Base-by-base conservation (phyloP, 768 basidiomycete species). In the Auricularia sp. region DNA sequence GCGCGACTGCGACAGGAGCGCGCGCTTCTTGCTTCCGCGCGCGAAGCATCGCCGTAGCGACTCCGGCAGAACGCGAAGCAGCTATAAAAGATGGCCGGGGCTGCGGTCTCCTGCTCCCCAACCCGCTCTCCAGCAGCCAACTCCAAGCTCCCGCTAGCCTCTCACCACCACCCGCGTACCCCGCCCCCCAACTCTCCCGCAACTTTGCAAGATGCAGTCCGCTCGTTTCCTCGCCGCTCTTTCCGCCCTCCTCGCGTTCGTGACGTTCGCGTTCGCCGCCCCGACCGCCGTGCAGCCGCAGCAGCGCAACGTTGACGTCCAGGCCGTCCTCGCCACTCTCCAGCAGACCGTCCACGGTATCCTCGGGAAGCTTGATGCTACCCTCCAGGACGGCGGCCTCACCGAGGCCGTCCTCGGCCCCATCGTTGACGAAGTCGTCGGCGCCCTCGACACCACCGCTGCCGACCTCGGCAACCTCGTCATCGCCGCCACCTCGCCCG, bases 181-280 rank as follows among this genome's bases (percentile, higher is more conserved):
- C 14, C 47, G 18, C 47, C 11, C 47, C 47, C 14, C 11, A 18
- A 18, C 44, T 11, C 21, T 18, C 39, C 39, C 39, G 39, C 39
- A 42, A 42, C 39, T 42, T 42, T 14, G 39, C 47, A 51, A 6
- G 18, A 59, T 59, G 56, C 56, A 33, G 56, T 59, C 29, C 56
- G 24, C 56, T 59, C 56, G 56, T 59, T 59, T 59, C 56, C 34
- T 59, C 56, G 29, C 34, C 56, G 56, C 56, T 59, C 56, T 59
- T 35, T 59, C 56, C 56, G 29, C 39, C 39, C 39, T 42, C 39
- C 5, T 51, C 47, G 47, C 47, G 18, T 51, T 24, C 56, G 14
- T 59, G 16, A 24, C 56, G 16, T 24, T 29, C 56, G 56, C 34
- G 16, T 34, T 59, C 34, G 24, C 56, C 21, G 56, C 56, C 7